Conservation (phyloP, 306 rosid genomes). For the Rosa lucieae region DNA sequence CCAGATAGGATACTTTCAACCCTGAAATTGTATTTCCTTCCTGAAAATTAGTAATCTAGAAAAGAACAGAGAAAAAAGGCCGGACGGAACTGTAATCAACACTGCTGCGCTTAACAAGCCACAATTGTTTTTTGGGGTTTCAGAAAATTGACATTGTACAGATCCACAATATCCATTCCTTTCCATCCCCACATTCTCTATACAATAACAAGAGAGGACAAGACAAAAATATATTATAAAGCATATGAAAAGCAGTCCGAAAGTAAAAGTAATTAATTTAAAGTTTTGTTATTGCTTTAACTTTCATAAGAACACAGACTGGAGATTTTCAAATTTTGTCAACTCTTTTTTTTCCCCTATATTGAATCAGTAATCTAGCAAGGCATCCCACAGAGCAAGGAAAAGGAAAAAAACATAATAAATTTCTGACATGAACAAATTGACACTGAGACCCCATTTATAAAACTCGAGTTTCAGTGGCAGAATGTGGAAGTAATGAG, state of each 20-base stretch:
- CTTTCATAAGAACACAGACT: conserved; percentile 1
- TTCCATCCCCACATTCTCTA: conserved; percentile 13
- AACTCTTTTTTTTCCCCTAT: background rate
- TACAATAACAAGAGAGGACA: conserved; percentile 20
- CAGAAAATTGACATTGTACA: conserved; percentile 3
- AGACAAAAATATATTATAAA: background rate
- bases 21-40: no score
- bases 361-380: conserved; percentile 26
- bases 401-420: no score
- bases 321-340: background rate
- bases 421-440: no score
- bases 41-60: no score
- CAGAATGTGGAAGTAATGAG: no score
- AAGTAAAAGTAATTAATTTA: background rate
- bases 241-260: background rate
- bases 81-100: no score
- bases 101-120: background rate
- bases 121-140: conserved; percentile 1
- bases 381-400: no score
- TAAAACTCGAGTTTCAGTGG: no score
- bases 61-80: no score
- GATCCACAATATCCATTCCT: conserved; percentile 4
- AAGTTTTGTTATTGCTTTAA: background rate
- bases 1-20: background rate
- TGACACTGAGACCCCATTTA: no score